Evolutionary conservation across 2,329 filamentous ascomycete species (phyloP).

Genomic region (Ceratocystis cacaofunesta): DNA sequence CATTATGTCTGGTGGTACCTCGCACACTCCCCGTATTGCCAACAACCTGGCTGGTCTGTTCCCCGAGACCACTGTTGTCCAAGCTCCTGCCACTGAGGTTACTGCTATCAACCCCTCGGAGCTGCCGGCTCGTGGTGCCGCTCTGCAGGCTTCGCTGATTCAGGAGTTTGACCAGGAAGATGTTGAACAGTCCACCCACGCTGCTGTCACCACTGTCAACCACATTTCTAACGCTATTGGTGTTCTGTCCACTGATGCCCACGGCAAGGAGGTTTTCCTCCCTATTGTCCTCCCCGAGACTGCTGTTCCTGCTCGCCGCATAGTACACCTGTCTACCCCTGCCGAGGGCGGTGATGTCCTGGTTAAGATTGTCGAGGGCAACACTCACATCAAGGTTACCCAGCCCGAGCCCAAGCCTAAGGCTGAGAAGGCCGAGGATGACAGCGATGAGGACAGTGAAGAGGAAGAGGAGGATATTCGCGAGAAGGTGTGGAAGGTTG

Average conservation of each 20-base stretch:
- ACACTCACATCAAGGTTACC: constrained; percentile 82
- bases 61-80: constrained; percentile 60
- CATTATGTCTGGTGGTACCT: constrained; percentile 79
- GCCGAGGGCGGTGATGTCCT: constrained; percentile 77
- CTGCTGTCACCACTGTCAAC: constrained; percentile 83
- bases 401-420: constrained; percentile 70
- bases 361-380: constrained; percentile 75
- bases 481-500: constrained; percentile 86
- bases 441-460: constrained; percentile 43
- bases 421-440: constrained; percentile 48
- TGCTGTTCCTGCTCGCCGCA: constrained; percentile 74
- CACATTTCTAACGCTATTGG: constrained; percentile 83
- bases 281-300: constrained; percentile 76
- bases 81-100: constrained; percentile 66
- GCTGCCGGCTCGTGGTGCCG: constrained; percentile 73
- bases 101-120: constrained; percentile 87
- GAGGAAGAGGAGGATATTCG: constrained; percentile 79
- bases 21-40: constrained; percentile 88
- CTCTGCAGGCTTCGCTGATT: constrained; percentile 87
- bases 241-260: constrained; percentile 50
- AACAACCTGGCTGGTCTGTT: constrained; percentile 66
- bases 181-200: constrained; percentile 90
- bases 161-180: constrained; percentile 88
- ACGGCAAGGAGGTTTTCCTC: constrained; percentile 56
- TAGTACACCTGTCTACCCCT: constrained; percentile 60